Conservation (phyloP, 208 protist species). For the Crithidia mellificae region DNA sequence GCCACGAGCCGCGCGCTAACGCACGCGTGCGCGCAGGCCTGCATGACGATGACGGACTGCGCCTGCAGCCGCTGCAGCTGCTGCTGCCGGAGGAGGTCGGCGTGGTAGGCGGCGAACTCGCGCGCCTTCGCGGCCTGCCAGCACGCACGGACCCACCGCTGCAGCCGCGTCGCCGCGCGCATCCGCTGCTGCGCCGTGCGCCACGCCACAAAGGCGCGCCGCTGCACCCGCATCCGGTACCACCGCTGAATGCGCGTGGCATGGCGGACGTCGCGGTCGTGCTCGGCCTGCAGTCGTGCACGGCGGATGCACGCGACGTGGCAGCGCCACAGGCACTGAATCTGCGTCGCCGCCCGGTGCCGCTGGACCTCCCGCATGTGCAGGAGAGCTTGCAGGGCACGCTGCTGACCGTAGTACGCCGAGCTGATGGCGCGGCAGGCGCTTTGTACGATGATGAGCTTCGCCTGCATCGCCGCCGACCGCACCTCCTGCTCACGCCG, state of each 20-base stretch:
- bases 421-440: slow-evolving; percentile 46
- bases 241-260: slow-evolving; percentile 62
- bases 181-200: slow-evolving; percentile 44
- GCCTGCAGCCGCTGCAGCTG: slow-evolving; percentile 49
- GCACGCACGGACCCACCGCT: slow-evolving; percentile 54
- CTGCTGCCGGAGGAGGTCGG: slow-evolving; percentile 49
- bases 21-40: slow-evolving; percentile 47
- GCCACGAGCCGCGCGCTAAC: slow-evolving; percentile 52
- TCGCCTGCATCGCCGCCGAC: slow-evolving; percentile 63
- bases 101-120: slow-evolving; percentile 71
- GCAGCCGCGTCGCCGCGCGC: slow-evolving; percentile 54
- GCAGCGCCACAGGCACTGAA: slow-evolving; percentile 80
- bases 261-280: slow-evolving; percentile 41
- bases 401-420: slow-evolving; percentile 35
- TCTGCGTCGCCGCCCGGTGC: slow-evolving; percentile 44
- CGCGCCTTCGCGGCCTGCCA: slow-evolving; percentile 55
- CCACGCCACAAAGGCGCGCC: slow-evolving; percentile 51
- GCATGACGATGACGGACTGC: slow-evolving; percentile 42
- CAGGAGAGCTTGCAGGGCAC: slow-evolving; percentile 30
- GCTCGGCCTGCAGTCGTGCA: slow-evolving; percentile 69
- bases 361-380: slow-evolving; percentile 33
- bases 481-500: slow-evolving; percentile 71
- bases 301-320: slow-evolving; percentile 58
- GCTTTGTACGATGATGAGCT: slow-evolving; percentile 66
- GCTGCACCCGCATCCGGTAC: slow-evolving; percentile 60